Percentiles rank a stretch among this genome's conserved stretches.
These are phyloP conservation scores for Amanita inopinata DNA, from an alignment of 768 basidiomycete species.

Conservation along the genomic window DNA sequence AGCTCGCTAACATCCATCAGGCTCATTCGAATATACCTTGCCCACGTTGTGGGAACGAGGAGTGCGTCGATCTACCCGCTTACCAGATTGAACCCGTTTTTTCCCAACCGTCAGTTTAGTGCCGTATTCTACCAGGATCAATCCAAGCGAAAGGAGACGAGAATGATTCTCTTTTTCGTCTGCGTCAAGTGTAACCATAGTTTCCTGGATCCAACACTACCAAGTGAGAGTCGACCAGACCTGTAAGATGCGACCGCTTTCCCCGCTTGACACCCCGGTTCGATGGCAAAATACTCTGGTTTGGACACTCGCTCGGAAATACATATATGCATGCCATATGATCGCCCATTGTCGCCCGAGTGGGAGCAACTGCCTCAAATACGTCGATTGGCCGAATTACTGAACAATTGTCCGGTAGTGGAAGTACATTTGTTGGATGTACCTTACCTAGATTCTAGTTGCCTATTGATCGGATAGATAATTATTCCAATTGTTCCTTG, in stretches of 20 bases:
- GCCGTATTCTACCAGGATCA: slow-evolving; percentile 95
- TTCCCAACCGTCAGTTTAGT: slow-evolving; percentile 32
- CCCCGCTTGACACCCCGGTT: background rate
- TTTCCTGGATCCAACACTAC: slow-evolving; percentile 62
- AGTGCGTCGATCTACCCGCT: slow-evolving; percentile 38
- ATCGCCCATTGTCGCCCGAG: too few relatives aligned
- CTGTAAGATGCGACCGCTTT: slow-evolving; percentile 1
- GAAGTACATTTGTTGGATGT: too few relatives aligned
- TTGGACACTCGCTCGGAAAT: background rate
- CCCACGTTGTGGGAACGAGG: slow-evolving; percentile 72
- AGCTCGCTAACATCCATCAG: slow-evolving; percentile 24
- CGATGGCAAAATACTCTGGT: background rate
- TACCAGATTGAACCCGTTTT: background rate
- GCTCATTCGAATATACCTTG: slow-evolving; percentile 80
- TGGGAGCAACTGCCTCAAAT: too few relatives aligned
- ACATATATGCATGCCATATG: too few relatives aligned
- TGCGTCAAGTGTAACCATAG: slow-evolving; percentile 74
- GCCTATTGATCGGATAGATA: too few relatives aligned
- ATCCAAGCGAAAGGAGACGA: slow-evolving; percentile 90
- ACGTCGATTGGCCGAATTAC: too few relatives aligned
- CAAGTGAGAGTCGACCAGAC: slow-evolving; percentile 32
- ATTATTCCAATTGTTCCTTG: too few relatives aligned
- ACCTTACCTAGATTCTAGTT: too few relatives aligned
- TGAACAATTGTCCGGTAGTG: too few relatives aligned
- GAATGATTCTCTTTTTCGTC: slow-evolving; percentile 90